Evolutionary conservation across 164 flowering plant genomes (phyloP).

Genomic region (Saururus chinensis): DNA sequence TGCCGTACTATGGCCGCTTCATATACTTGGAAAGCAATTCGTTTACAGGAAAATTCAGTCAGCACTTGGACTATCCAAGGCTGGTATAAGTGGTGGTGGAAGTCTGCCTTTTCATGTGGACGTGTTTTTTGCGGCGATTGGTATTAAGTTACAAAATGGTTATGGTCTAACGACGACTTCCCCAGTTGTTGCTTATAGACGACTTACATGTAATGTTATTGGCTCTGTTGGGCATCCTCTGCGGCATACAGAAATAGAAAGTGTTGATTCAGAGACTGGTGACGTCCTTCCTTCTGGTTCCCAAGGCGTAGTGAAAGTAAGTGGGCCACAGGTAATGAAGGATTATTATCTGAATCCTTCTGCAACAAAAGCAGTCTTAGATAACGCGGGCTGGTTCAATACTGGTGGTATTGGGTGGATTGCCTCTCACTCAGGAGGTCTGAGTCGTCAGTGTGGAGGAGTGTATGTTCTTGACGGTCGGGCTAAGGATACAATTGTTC

Average conservation of each 20-base stretch:
- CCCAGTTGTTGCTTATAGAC: constrained; percentile 76
- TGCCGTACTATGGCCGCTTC: constrained; percentile 61
- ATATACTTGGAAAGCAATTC: constrained; percentile 58
- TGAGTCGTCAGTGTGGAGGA: constrained; percentile 76
- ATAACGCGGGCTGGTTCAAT: constrained; percentile 70
- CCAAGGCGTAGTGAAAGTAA: constrained; percentile 68
- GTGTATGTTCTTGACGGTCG: constrained; percentile 90
- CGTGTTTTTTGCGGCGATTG: constrained; percentile 92
- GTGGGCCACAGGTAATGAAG: constrained; percentile 91
- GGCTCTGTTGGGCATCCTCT: constrained; percentile 87
- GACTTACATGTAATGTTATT: constrained; percentile 62
- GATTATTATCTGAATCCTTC: constrained; percentile 80
- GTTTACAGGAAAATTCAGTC: constrained; percentile 77
- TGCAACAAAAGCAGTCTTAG: constrained; percentile 60
- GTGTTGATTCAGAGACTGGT: constrained; percentile 67
- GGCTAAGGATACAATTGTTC: constrained; percentile 97
- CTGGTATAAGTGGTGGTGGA: constrained; percentile 95
- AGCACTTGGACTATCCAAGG: constrained; percentile 85
- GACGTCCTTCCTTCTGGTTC: constrained; percentile 59
- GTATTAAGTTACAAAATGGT: constrained; percentile 67
- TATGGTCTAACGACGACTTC: constrained; percentile 89
- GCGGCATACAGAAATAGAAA: constrained; percentile 54
- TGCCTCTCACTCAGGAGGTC: constrained; percentile 69
- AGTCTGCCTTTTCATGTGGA: constrained; percentile 79
- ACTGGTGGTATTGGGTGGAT: constrained; percentile 97